Base-by-base conservation (phyloP, 495 filamentous ascomycete genomes). In the Neurospora africana region DNA sequence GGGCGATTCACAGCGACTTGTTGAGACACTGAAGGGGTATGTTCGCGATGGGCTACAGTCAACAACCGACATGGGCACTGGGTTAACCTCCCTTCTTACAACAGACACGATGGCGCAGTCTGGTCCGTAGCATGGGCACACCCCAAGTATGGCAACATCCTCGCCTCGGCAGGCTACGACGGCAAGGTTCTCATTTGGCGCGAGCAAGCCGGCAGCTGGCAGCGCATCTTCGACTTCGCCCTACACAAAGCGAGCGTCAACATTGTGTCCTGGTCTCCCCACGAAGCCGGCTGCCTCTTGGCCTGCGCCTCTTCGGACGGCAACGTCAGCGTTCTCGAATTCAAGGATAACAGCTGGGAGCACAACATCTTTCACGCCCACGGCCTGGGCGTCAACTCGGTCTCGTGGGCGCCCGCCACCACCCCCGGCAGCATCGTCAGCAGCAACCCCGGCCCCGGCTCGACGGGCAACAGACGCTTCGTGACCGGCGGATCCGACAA, bases 161-260 rank as follows among this genome's bases (percentile, higher is more conserved):
- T 99, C 61, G 95, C 95, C 72, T 93, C 89, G 77, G 92, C 94
- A 70, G 91, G 91, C 76, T 98, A 97, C 84, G 96, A 98, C 82
- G 95, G 95, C 82, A 97, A 95, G 81, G 95, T 98, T 74, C 87
- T 98, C 79, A 97, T 99, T 85, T 98, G 94, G 94, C 94, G 94
- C 80, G 95, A 99, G 84, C 89, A 91, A 79, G 83, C 84, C 75
- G 83, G 85, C 74, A 83, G 85, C 77, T 93, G 91, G 92, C 89
- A 91, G 75, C 88, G 90, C 80, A 91, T 97, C 83, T 95, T 93
- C 83, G 91, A 95, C 77, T 95, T 94, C 82, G 89, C 91, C 68
- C 89, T 93, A 21, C 94, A 98, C 86, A 94, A 94, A 79, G 94
- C 94, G 44, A 93, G 90, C 69, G 95, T 98, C 71, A 99, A 99